Percentiles rank a stretch among this genome's conserved stretches.
These are phyloP conservation scores for Mortierella sp. DNA, from an alignment of 371 early-diverging fungal genomes.

Conservation along the genomic window DNA sequence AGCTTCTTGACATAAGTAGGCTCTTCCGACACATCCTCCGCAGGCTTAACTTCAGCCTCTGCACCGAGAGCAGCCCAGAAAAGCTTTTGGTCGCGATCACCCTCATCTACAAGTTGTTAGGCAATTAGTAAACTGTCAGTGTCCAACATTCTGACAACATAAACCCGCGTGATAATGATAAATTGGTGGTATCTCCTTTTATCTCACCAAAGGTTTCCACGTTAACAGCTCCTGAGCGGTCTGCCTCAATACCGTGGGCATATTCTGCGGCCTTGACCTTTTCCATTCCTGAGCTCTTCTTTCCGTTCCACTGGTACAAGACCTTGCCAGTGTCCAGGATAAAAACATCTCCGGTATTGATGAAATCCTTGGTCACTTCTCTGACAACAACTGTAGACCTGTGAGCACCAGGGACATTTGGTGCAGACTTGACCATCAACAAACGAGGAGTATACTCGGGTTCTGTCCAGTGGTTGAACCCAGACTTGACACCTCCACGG, in stretches of 20 bases:
- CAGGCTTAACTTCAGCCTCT: constrained; percentile 67
- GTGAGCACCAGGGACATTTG: constrained; percentile 35
- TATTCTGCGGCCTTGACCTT: constrained; percentile 81
- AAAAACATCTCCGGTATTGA: constrained; percentile 85
- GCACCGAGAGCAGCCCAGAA: constrained; percentile 81
- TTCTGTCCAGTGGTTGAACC: constrained; percentile 81
- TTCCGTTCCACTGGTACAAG: constrained; percentile 85
- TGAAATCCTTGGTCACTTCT: constrained; percentile 72
- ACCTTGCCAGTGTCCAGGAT: constrained; percentile 78
- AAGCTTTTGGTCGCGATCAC: constrained; percentile 67
- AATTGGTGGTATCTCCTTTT: too few relatives aligned
- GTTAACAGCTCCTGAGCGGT: constrained; percentile 71
- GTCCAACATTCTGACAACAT: too few relatives aligned
- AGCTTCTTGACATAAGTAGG: constrained; percentile 62
- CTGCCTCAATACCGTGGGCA: constrained; percentile 62
- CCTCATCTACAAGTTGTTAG: constrained; percentile 65
- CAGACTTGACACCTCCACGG: constrained; percentile 83
- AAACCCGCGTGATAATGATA: too few relatives aligned
- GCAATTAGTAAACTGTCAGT: background rate
- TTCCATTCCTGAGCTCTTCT: constrained; percentile 73
- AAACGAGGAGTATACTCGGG: constrained; percentile 71
- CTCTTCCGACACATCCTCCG: constrained; percentile 58
- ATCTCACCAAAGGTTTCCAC: constrained; percentile 73
- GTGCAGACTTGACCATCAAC: constrained; percentile 72
- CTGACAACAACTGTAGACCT: constrained; percentile 68